Conservation (phyloP, 1,139 yeast species). For the Lodderomyces oxycetoniae region DNA sequence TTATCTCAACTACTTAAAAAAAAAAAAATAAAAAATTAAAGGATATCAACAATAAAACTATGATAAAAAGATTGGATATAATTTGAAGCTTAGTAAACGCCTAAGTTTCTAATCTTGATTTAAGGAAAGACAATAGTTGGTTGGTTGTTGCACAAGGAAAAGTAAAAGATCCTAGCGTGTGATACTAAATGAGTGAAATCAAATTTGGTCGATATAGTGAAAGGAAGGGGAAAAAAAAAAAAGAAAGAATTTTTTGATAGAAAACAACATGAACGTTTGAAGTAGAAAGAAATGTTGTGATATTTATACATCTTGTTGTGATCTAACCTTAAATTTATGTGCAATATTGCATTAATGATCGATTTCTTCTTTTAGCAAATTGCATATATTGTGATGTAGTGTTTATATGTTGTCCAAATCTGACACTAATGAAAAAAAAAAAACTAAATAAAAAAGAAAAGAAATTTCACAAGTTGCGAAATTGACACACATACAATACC, state of each 20-base stretch:
- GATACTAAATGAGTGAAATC: constrained; percentile 3
- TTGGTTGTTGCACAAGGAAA: constrained; percentile 2
- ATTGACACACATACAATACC: background rate
- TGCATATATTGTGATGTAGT: background rate
- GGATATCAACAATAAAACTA: constrained; percentile 1
- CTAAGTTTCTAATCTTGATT: no score
- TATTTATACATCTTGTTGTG: background rate
- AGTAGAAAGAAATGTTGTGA: background rate
- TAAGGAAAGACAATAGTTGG: constrained; percentile 25
- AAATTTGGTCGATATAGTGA: constrained; percentile 1
- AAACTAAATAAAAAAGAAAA: no score
- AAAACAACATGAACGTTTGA: background rate
- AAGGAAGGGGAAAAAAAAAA: background rate
- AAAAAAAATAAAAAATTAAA: constrained; percentile 3
- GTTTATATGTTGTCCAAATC: constrained; percentile 1
- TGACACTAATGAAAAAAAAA: background rate
- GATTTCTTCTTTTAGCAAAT: no score
- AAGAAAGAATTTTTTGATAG: background rate
- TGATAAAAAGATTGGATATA: constrained; percentile 3
- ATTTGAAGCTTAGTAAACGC: no score
- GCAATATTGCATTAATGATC: no score
- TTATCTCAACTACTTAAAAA: constrained; percentile 3
- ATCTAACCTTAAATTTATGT: background rate
- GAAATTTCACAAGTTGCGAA: background rate
- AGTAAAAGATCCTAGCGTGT: background rate